phyloP scores from a whole-genome alignment of 371 early-diverging fungal species.

The Synchytrium microbalum region DNA sequence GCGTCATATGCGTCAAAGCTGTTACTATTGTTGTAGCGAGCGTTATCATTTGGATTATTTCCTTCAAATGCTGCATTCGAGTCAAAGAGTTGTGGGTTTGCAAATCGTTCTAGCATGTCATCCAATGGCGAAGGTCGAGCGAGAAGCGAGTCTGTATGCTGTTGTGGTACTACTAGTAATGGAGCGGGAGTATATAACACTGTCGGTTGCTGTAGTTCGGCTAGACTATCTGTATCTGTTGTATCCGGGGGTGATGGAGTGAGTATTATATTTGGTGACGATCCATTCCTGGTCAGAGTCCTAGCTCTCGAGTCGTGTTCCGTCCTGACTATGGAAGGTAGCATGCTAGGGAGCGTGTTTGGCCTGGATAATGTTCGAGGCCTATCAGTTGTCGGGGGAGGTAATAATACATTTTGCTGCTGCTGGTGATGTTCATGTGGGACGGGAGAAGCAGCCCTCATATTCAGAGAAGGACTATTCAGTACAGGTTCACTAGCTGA shows the following conservation, averaged over 20 bases:
- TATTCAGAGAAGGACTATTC: no score
- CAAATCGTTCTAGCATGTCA: not conserved
- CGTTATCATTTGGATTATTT: no score
- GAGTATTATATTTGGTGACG: not conserved
- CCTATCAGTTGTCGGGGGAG: not conserved
- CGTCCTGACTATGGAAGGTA: no score
- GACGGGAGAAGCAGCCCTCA: not conserved
- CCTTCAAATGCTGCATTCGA: not conserved
- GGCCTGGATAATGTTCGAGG: not conserved
- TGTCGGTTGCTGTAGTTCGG: not conserved
- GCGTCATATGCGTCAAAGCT: no score
- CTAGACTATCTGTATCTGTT: not conserved
- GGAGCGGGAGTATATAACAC: not conserved
- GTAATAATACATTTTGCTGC: not conserved
- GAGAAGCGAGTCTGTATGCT: not conserved
- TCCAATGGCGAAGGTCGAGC: not conserved
- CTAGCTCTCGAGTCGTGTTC: no score
- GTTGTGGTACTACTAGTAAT: no score
- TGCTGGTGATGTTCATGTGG: not conserved
- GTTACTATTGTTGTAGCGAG: not conserved
- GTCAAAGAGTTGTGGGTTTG: not conserved
- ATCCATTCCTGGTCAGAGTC: not conserved
- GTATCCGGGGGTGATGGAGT: not conserved
- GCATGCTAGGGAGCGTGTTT: not conserved
- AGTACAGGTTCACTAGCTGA: no score